phyloP scores from a whole-genome alignment of 805 yeast species.

The Starmerella gropengiesseri region DNA sequence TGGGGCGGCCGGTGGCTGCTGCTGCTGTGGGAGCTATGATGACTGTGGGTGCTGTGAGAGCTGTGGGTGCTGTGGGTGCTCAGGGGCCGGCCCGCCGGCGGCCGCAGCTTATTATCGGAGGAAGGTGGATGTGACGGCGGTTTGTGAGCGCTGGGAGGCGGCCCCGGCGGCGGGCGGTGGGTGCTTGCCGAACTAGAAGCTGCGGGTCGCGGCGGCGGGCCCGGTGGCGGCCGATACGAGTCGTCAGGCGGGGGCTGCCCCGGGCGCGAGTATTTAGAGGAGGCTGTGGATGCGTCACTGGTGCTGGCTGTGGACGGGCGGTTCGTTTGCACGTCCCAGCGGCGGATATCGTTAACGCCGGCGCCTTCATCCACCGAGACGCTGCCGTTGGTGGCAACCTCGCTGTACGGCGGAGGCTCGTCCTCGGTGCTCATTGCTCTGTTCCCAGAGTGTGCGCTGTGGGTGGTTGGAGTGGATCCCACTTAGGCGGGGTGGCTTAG shows the following conservation, averaged over 20 bases:
- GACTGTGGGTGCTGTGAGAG: not conserved
- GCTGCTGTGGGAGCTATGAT: not conserved
- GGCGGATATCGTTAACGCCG: conserved; percentile 7
- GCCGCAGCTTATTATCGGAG: not conserved
- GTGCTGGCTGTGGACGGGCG: conserved; percentile 5
- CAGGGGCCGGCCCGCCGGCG: conserved; percentile 6
- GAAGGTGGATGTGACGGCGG: not conserved
- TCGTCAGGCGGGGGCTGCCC: not conserved
- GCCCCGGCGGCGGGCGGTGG: conserved; percentile 10
- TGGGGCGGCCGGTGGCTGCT: not conserved
- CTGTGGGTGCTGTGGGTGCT: not conserved
- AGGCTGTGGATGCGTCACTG: not conserved
- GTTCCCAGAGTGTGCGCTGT: too few species aligned
- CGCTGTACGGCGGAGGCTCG: conserved; percentile 22
- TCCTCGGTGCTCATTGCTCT: too few species aligned
- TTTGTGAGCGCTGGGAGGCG: conserved; percentile 1
- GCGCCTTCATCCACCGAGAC: conserved; percentile 15
- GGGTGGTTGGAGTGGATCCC: too few species aligned
- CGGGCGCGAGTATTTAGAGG: too few species aligned
- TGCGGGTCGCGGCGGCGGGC: conserved; percentile 3
- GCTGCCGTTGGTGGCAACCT: conserved; percentile 15
- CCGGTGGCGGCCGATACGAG: not conserved
- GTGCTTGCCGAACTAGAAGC: too few species aligned
- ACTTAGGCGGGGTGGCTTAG: too few species aligned
- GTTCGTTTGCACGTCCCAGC: conserved; percentile 10